Conservation (phyloP, 176 grass and related monocot species). For the Oryza coarctata region DNA sequence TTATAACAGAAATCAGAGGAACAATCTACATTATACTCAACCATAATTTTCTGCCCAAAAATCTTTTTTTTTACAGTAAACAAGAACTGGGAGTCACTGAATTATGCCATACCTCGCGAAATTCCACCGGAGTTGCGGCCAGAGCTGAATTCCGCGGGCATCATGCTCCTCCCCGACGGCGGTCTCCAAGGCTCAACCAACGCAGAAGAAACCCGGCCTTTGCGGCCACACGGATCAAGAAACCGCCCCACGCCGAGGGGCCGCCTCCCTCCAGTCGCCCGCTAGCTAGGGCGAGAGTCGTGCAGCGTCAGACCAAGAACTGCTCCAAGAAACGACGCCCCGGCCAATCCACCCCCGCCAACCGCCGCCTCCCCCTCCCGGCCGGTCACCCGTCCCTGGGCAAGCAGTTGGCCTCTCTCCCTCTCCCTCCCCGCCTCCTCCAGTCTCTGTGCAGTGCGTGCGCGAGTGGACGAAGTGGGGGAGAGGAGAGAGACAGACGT, state of each 20-base stretch:
- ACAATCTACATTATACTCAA: background rate
- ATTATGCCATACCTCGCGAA: conserved; percentile 35
- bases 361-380: background rate
- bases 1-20: background rate
- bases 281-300: background rate
- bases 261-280: conserved; percentile 17
- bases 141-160: background rate
- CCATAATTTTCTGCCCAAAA: background rate
- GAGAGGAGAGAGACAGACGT: background rate
- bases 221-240: background rate
- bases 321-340: background rate
- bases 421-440: background rate
- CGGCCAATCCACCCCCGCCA: background rate
- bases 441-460: background rate
- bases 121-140: background rate
- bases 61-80: background rate
- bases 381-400: background rate
- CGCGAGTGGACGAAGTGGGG: background rate
- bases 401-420: background rate
- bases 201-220: conserved; percentile 21
- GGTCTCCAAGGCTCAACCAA: background rate
- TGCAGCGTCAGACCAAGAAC: background rate
- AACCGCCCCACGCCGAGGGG: background rate
- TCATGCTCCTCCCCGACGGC: background rate
- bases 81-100: background rate